Percentiles rank a stretch among this genome's conserved stretches.
These are phyloP conservation scores for Brassica napus DNA, from an alignment of 345 rosid species.

Conservation along the genomic window Da-Ae NC_063440.1:16095501-16096000, in stretches of 20 bases:
- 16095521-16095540: background rate
- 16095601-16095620: background rate
- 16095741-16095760: background rate
- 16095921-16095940: background rate
- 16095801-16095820: background rate
- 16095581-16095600: background rate
- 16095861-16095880: background rate
- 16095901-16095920: too few relatives aligned
- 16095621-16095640: too few relatives aligned
- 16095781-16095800: background rate
- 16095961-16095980: background rate
- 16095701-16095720: too few relatives aligned
- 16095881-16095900: background rate
- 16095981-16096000: background rate
- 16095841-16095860: too few relatives aligned
- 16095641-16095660: background rate
- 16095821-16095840: too few relatives aligned
- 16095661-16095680: background rate
- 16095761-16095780: background rate
- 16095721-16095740: too few relatives aligned
- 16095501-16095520: background rate
- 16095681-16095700: background rate
- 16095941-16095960: background rate
- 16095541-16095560: background rate
- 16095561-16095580: background rate